These are phyloP conservation scores for Thoreauomyces humboldtii DNA, from an alignment of 192 early-diverging fungal genomes.

Conservation along the genomic window DNA sequence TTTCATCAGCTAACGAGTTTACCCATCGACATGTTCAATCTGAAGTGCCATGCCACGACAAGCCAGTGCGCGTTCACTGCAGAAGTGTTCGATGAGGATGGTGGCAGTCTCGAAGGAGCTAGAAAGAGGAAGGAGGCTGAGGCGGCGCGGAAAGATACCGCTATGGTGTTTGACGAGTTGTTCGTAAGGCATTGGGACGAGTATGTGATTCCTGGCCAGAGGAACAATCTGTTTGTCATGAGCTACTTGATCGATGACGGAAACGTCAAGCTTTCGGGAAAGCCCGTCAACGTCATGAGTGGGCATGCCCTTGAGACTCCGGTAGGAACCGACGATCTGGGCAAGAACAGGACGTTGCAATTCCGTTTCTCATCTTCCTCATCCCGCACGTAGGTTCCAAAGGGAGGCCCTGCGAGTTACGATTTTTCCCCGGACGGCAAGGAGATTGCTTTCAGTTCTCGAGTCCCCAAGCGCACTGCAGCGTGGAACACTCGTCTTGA, in stretches of 20 bases:
- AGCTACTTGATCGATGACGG: not conserved
- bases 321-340: too few species aligned
- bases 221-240: slow-evolving; percentile 34
- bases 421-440: slow-evolving; percentile 64
- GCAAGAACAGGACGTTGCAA: too few species aligned
- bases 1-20: slow-evolving; percentile 51
- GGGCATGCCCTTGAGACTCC: slow-evolving; percentile 38
- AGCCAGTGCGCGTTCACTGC: slow-evolving; percentile 65
- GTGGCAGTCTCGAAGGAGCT: slow-evolving; percentile 52
- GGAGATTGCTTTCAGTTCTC: slow-evolving; percentile 69
- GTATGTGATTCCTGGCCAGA: slow-evolving; percentile 16
- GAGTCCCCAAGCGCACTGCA: slow-evolving; percentile 53
- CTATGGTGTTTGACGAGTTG: slow-evolving; percentile 44
- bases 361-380: too few species aligned
- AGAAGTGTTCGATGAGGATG: slow-evolving; percentile 61
- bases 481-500: slow-evolving; percentile 78
- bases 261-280: slow-evolving; percentile 34
- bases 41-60: slow-evolving; percentile 55
- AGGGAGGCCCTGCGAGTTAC: slow-evolving; percentile 61
- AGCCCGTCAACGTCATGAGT: slow-evolving; percentile 54
- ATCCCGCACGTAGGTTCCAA: slow-evolving; percentile 51
- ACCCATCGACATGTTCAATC: slow-evolving; percentile 53
- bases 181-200: slow-evolving; percentile 84
- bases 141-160: slow-evolving; percentile 32
- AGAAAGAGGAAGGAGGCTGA: slow-evolving; percentile 48